phyloP scores from a whole-genome alignment of 2,329 filamentous ascomycete species.

The Aspergillus intermedius region DNA sequence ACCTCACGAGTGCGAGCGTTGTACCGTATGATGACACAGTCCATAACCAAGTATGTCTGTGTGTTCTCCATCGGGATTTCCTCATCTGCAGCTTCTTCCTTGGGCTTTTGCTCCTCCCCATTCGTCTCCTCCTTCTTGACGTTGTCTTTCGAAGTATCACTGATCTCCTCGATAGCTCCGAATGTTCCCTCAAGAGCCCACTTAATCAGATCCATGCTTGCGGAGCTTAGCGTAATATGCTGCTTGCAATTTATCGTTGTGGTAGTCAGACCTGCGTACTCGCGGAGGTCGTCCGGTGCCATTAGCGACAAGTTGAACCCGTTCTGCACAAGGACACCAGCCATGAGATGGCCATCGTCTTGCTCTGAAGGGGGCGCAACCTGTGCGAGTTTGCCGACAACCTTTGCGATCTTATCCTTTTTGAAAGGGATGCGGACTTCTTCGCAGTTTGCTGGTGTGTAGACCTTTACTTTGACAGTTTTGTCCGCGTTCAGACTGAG shows the following conservation, averaged over 20 bases:
- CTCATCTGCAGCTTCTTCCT: slow-evolving; percentile 40
- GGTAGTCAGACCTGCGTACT: slow-evolving; percentile 94
- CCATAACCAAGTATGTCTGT: slow-evolving; percentile 67
- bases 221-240: slow-evolving; percentile 77
- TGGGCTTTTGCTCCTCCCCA: slow-evolving; percentile 34
- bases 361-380: slow-evolving; percentile 58
- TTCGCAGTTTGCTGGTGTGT: slow-evolving; percentile 88
- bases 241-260: slow-evolving; percentile 92
- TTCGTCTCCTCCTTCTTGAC: slow-evolving; percentile 21
- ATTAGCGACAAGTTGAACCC: slow-evolving; percentile 96
- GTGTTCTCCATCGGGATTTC: slow-evolving; percentile 34
- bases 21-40: slow-evolving; percentile 77
- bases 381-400: slow-evolving; percentile 86
- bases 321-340: slow-evolving; percentile 90
- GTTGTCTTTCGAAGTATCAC: slow-evolving; percentile 14
- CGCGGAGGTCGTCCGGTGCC: slow-evolving; percentile 90
- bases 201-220: slow-evolving; percentile 81
- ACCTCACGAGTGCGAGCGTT: slow-evolving; percentile 65
- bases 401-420: slow-evolving; percentile 89
- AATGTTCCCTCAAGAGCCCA: slow-evolving; percentile 96
- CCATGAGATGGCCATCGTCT: slow-evolving; percentile 59
- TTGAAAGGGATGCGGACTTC: slow-evolving; percentile 93
- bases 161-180: slow-evolving; percentile 63
- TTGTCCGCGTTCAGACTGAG: slow-evolving; percentile 85
- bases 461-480: slow-evolving; percentile 78